Evolutionary conservation across 2,329 filamentous ascomycete species (phyloP), one percentile per base, ranked within the genome.

Genomic region (Alternaria dauci): DNA sequence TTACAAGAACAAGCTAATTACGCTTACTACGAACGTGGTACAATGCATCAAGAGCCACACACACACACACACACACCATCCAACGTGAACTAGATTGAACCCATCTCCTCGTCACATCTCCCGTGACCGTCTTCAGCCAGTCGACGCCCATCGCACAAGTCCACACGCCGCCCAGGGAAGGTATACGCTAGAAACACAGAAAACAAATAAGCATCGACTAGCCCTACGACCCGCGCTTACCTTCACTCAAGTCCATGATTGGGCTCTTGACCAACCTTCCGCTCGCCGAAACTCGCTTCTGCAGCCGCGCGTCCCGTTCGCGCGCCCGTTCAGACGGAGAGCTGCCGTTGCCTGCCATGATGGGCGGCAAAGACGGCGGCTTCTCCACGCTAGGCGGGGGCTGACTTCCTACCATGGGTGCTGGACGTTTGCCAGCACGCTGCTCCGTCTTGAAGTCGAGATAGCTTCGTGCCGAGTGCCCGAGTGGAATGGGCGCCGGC

Each of bases 401-500:
- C 77, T 64, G 85, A 81, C 56, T 84, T 81, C 60, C 85, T 9
- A 77, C 89, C 8, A 80, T 75, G 5, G 81, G 81, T 55, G 61
- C 51, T 9, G 70, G 43, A 5, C 74, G 71, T 57, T 71, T 75
- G 8, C 82, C 82, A 6, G 79, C 67, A 26, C 77, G 75, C 63
- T 82, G 82, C 41, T 83, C 81, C n/a, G 76, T 76, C 67, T 88
- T 97, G 80, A 93, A 89, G 67, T 96, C 93, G 48, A 98, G 83
- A 71, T 97, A 99, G 34, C 91, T 79, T 72, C 91, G 89, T 2
- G 95, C 94, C 47, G 89, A 90, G 9, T 87, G 84, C 61, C 92
- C 93, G 11, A 99, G 85, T 1, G 93, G 93, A 67, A 98, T 94
- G 0, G 92, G 90, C 0, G 94, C 92, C 61, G 91, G 84, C 2